Base-by-base conservation (phyloP, 805 yeast genomes). In the Barnettozyma sucrosica region DNA sequence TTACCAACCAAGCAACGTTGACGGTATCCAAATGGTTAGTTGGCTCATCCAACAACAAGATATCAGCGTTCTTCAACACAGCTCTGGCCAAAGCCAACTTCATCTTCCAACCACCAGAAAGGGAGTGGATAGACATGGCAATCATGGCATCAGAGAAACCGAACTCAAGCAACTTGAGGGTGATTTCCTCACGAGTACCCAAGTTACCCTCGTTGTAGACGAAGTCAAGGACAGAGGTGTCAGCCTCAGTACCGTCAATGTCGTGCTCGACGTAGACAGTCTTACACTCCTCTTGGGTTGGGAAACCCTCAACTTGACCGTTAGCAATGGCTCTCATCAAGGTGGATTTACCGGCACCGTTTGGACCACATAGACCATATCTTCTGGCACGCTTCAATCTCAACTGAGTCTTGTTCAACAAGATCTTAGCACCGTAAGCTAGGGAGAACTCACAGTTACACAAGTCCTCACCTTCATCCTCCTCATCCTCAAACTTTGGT, bases 91-190 rank as follows among this genome's bases (percentile, higher is more conserved):
- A 82, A 70, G 98, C 98, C 74, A 92, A 83, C 79, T 93, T 93
- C 99, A 92, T 92, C 85, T 93, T 93, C 99, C 99, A 92, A 83
- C 99, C 99, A 85, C 99, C 99, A 68, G 99, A 93, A 64, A 93
- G 81, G 57, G 97, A 87, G 68, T 89, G 82, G 72, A 92, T 92
- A 68, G 97, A 95, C 95, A 85, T 87, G 56, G 67, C 69, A 67
- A 85, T 82, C 97, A 92, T 93, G 68, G 84, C 96, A 51, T 88
- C 92, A 63, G 93, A 66, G 90, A 93, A 93, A 67, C 83, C 81
- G 80, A 93, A 92, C 76, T 89, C 97, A 55, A 71, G 74, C 72
- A 93, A 83, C 72, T 89, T 87, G 57, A 70, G 79, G 59, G 68
- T 74, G 62, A 88, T 88, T 53, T 71, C 80, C 62, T 84, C 96